Conservation (phyloP, 2,329 filamentous ascomycete genomes). For the Alternaria triticina region DNA sequence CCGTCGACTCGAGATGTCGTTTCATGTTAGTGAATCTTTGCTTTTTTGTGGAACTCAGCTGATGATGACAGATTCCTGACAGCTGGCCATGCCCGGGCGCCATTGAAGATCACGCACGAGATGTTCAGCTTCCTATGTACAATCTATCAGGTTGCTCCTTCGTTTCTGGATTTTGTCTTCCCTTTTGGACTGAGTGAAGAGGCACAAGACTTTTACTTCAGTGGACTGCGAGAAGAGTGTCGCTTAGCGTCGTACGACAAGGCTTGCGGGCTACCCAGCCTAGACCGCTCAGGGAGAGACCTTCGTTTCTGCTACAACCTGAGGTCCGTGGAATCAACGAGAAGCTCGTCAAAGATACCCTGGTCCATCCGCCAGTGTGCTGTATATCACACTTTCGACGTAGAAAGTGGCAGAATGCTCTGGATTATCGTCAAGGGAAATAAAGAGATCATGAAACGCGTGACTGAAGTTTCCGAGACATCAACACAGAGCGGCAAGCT, state of each 20-base stretch:
- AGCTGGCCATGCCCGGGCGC: conserved; percentile 19
- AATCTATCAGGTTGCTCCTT: conserved; percentile 45
- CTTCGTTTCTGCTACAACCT: conserved; percentile 51
- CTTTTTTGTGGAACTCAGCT: not conserved
- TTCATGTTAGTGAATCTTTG: conserved; percentile 15
- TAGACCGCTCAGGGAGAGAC: conserved; percentile 47
- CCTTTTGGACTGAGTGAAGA: conserved; percentile 44
- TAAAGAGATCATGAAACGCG: conserved; percentile 36
- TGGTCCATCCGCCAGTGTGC: conserved; percentile 51
- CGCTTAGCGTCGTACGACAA: conserved; percentile 11
- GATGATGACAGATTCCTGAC: conserved; percentile 22
- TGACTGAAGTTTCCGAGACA: conserved; percentile 22
- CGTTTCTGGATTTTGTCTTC: conserved; percentile 50
- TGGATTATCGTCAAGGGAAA: conserved; percentile 53
- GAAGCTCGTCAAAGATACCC: conserved; percentile 2
- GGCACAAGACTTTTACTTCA: conserved; percentile 46
- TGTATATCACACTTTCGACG: conserved; percentile 50
- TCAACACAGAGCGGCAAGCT: not conserved
- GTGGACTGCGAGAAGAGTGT: conserved; percentile 43
- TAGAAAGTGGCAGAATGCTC: conserved; percentile 34
- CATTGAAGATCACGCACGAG: conserved; percentile 16
- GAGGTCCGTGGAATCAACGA: conserved; percentile 43
- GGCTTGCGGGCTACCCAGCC: conserved; percentile 18
- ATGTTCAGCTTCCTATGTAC: conserved; percentile 28
- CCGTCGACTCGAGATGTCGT: conserved; percentile 19